These are phyloP conservation scores for Irpex sp. DNA, from an alignment of 1,284 basidiomycete species.

Conservation along the genomic window DNA sequence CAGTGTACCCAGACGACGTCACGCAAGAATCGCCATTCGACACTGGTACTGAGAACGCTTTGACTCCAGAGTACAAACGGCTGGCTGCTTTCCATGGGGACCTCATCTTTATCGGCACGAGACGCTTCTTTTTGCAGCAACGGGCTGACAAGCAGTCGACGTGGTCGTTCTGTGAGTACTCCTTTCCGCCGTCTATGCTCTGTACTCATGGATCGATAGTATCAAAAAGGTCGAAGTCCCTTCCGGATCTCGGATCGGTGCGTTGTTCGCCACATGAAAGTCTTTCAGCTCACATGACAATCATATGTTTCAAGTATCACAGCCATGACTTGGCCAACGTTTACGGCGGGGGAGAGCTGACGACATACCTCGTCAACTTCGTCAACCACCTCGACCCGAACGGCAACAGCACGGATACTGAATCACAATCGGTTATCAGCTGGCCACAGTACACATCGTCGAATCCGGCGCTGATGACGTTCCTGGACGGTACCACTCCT, in stretches of 20 bases:
- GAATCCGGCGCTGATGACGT: conserved; percentile 5
- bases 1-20: conserved; percentile 38
- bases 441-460: conserved; percentile 14
- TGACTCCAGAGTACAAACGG: conserved; percentile 47
- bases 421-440: not conserved
- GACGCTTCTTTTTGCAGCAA: conserved; percentile 27
- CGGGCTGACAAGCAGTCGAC: conserved; percentile 36
- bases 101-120: conserved; percentile 43
- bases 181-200: not conserved
- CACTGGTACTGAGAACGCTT: conserved; percentile 37
- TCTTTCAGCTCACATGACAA: not conserved
- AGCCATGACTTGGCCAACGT: conserved; percentile 6
- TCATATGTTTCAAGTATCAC: conserved; percentile 1
- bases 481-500: conserved; percentile 9
- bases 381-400: conserved; percentile 18
- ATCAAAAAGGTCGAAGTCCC: conserved; percentile 37
- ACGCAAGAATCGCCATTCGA: conserved; percentile 46
- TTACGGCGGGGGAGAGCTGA: conserved; percentile 7
- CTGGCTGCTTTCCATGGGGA: conserved; percentile 46
- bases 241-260: not conserved
- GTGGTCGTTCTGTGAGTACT: conserved; percentile 42
- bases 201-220: conserved; percentile 23
- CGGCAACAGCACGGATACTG: not conserved
- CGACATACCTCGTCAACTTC: conserved; percentile 13
- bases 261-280: not conserved